Conservation (phyloP, 345 rosid species). For the Anastatica hierochuntica region DNA sequence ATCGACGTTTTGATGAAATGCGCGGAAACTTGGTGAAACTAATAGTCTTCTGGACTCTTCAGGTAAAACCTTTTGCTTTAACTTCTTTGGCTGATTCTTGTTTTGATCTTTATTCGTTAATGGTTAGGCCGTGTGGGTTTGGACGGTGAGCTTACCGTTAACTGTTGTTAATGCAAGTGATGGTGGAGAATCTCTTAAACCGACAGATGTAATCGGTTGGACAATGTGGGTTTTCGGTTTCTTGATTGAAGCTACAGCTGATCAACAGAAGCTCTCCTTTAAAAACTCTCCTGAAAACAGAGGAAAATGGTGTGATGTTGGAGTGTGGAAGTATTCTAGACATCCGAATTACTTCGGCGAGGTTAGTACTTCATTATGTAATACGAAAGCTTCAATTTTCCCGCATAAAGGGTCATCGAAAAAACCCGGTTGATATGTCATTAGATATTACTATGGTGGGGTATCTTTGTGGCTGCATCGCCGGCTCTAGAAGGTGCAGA, state of each 20-base stretch:
- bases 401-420: neutral
- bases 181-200: conserved; percentile 44
- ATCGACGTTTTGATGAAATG: conserved; percentile 76
- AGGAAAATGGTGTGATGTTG: conserved; percentile 84
- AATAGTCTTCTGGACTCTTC: conserved; percentile 72
- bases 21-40: conserved; percentile 57
- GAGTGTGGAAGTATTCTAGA: conserved; percentile 72
- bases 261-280: conserved; percentile 76
- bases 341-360: conserved; percentile 95
- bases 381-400: neutral
- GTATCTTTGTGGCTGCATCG: conserved; percentile 63
- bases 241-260: conserved; percentile 63
- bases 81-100: neutral
- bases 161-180: conserved; percentile 75
- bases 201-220: conserved; percentile 73
- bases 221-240: conserved; percentile 63
- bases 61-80: conserved; percentile 33
- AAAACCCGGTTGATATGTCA: neutral
- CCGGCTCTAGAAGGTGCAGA: conserved; percentile 69
- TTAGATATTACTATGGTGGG: conserved; percentile 92
- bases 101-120: too few species aligned
- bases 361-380: conserved; percentile 33
- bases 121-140: conserved; percentile 83
- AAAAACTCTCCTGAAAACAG: conserved; percentile 72
- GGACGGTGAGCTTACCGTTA: conserved; percentile 88